Percentiles rank a stretch among this genome's conserved stretches.
Evolutionary conservation across 345 rosid species (phyloP).

Genomic region (Linum trigynum): DNA sequence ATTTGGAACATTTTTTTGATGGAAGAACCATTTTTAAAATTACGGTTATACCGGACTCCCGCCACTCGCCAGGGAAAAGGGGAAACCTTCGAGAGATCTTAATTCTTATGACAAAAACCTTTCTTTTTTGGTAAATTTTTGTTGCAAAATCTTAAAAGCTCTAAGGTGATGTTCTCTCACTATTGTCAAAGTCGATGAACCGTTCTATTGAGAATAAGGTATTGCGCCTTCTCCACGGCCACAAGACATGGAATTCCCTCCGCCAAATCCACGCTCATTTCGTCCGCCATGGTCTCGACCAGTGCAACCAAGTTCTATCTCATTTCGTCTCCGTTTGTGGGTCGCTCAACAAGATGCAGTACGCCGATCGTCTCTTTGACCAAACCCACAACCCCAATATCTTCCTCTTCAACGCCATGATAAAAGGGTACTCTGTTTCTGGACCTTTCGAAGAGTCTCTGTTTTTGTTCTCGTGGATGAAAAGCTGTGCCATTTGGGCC

Average conservation of each 20-base stretch:
- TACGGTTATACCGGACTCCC: too few relatives aligned
- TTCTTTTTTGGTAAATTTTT: too few relatives aligned
- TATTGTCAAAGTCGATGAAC: not conserved
- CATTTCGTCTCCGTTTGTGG: conserved; percentile 72
- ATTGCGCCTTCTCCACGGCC: conserved; percentile 19
- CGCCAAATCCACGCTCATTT: conserved; percentile 59
- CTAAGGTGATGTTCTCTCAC: too few relatives aligned
- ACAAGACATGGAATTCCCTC: conserved; percentile 42
- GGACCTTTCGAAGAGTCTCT: conserved; percentile 44
- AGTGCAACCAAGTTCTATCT: conserved; percentile 44
- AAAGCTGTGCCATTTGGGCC: conserved; percentile 41
- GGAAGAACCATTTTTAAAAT: too few relatives aligned
- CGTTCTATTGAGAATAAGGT: not conserved
- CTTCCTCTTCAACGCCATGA: conserved; percentile 49
- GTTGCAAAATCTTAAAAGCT: too few relatives aligned
- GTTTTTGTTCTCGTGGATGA: conserved; percentile 38
- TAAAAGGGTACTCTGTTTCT: conserved; percentile 49
- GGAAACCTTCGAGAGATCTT: too few relatives aligned
- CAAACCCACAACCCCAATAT: conserved; percentile 40
- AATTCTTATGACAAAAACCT: too few relatives aligned
- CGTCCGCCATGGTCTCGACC: conserved; percentile 49
- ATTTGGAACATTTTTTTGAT: too few relatives aligned
- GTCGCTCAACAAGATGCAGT: conserved; percentile 33
- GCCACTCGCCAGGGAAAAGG: too few relatives aligned
- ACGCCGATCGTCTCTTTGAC: conserved; percentile 37